Evolutionary conservation across 768 basidiomycete genomes (phyloP).

Genomic region (Tylopilus sp.): DNA sequence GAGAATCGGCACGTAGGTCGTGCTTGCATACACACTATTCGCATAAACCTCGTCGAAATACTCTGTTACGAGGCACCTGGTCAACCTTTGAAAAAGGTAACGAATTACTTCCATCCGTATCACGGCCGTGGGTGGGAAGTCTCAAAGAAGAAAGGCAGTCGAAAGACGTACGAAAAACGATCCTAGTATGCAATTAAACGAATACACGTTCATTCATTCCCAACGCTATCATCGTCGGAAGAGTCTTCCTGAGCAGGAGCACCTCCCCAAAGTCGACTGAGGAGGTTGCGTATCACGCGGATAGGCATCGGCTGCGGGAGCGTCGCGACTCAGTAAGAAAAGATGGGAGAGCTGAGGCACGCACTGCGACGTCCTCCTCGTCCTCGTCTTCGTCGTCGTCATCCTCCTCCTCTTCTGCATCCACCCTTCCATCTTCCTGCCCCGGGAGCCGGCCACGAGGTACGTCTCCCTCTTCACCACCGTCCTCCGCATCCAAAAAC

Average conservation of each 20-base stretch:
- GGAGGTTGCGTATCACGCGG: slow-evolving; percentile 53
- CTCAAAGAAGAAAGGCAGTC: too few relatives aligned
- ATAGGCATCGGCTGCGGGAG: slow-evolving; percentile 54
- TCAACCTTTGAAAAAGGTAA: too few relatives aligned
- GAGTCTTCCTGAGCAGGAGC: slow-evolving; percentile 19
- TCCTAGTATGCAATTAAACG: too few relatives aligned
- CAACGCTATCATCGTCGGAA: slow-evolving; percentile 16
- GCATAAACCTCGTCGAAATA: too few relatives aligned
- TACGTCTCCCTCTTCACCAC: slow-evolving; percentile 24
- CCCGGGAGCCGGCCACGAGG: slow-evolving; percentile 17
- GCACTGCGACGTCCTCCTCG: slow-evolving; percentile 45
- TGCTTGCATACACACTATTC: too few relatives aligned
- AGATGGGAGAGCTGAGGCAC: slow-evolving; percentile 10
- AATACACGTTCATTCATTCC: neutral
- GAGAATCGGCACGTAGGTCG: too few relatives aligned
- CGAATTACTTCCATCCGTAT: too few relatives aligned
- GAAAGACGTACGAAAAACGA: too few relatives aligned
- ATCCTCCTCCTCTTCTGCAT: slow-evolving; percentile 38
- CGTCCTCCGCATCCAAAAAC: slow-evolving; percentile 22
- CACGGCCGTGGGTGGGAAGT: too few relatives aligned
- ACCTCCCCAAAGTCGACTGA: slow-evolving; percentile 58
- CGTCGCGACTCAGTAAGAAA: neutral
- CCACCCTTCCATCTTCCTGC: slow-evolving; percentile 26
- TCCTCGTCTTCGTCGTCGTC: slow-evolving; percentile 23
- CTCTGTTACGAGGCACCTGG: too few relatives aligned